Percentiles rank a stretch among this genome's conserved stretches.
These are phyloP conservation scores for Austroboletus sp. DNA, from an alignment of 1,284 basidiomycete species.

Conservation along the genomic window DNA sequence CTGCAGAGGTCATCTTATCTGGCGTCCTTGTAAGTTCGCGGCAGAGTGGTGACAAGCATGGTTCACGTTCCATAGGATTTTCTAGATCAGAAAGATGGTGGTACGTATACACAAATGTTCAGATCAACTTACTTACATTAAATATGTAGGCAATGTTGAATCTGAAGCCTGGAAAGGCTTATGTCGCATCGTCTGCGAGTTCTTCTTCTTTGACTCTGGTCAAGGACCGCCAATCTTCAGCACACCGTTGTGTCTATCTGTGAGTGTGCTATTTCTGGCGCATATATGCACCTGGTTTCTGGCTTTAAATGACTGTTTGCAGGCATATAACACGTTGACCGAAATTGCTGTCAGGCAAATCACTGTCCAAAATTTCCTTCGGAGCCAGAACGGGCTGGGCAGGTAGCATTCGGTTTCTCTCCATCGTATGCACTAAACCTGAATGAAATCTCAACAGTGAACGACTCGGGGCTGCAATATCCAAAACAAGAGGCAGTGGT, in stretches of 20 bases:
- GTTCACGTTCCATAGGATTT: constrained; percentile 27
- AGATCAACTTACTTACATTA: background rate
- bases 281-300: constrained; percentile 29
- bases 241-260: constrained; percentile 18
- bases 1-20: constrained; percentile 36
- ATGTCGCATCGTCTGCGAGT: constrained; percentile 27
- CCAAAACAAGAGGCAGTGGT: constrained; percentile 28
- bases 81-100: constrained; percentile 19
- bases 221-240: constrained; percentile 12
- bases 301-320: constrained; percentile 1
- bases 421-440: background rate
- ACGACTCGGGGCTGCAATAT: constrained; percentile 33
- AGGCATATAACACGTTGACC: constrained; percentile 35
- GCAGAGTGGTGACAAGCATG: background rate
- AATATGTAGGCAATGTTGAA: constrained; percentile 10
- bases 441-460: constrained; percentile 19
- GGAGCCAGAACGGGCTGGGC: constrained; percentile 32
- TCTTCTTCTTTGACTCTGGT: constrained; percentile 28
- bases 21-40: constrained; percentile 37
- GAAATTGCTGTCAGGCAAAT: constrained; percentile 27
- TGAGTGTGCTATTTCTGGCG: constrained; percentile 15
- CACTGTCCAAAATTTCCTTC: constrained; percentile 31
- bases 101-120: constrained; percentile 12
- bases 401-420: constrained; percentile 26
- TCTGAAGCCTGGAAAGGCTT: constrained; percentile 22